A percentile compares a stretch with the other conserved stretches of the same genome.
Conservation (phyloP, 495 filamentous ascomycete species). For the Penicillium verhagenii region DNA sequence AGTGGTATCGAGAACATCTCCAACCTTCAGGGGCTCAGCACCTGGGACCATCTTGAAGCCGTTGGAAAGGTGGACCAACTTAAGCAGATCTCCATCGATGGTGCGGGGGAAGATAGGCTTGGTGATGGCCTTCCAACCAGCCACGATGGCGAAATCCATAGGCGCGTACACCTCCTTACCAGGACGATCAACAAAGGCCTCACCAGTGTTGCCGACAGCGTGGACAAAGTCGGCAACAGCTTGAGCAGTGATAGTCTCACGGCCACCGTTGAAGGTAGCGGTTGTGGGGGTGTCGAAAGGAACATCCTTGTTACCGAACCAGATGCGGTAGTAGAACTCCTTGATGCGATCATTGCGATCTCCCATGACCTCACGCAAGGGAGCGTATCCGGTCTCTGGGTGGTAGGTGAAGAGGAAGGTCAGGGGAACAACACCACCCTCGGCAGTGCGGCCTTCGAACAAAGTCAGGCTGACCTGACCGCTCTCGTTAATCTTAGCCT, state of each 20-base stretch:
- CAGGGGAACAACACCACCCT: constrained; percentile 73
- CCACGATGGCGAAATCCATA: constrained; percentile 99
- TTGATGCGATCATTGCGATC: constrained; percentile 94
- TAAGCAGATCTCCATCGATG: constrained; percentile 92
- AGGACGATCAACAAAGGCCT: constrained; percentile 96
- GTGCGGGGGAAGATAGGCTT: constrained; percentile 96
- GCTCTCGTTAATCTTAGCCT: constrained; percentile 70
- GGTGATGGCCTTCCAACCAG: constrained; percentile 98
- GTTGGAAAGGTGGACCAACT: constrained; percentile 94
- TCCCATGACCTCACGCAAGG: constrained; percentile 93
- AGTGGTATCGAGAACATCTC: constrained; percentile 86
- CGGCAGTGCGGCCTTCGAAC: constrained; percentile 84
- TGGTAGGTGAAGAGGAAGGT: constrained; percentile 87
- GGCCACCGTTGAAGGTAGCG: constrained; percentile 84
- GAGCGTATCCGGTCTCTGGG: constrained; percentile 91
- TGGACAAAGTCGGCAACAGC: constrained; percentile 98
- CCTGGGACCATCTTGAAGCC: constrained; percentile 98
- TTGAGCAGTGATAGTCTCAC: constrained; percentile 78
- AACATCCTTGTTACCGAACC: constrained; percentile 86
- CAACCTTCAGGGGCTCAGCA: constrained; percentile 90
- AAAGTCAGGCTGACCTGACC: constrained; percentile 81
- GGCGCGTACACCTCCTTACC: constrained; percentile 93
- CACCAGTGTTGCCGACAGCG: constrained; percentile 95
- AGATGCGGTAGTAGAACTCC: constrained; percentile 91
- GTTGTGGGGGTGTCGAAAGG: constrained; percentile 83